A percentile compares a stretch with the other conserved stretches of the same genome.
Evolutionary conservation across 2,329 filamentous ascomycete species (phyloP).

Genomic region (Xylariaceae sp.): DNA sequence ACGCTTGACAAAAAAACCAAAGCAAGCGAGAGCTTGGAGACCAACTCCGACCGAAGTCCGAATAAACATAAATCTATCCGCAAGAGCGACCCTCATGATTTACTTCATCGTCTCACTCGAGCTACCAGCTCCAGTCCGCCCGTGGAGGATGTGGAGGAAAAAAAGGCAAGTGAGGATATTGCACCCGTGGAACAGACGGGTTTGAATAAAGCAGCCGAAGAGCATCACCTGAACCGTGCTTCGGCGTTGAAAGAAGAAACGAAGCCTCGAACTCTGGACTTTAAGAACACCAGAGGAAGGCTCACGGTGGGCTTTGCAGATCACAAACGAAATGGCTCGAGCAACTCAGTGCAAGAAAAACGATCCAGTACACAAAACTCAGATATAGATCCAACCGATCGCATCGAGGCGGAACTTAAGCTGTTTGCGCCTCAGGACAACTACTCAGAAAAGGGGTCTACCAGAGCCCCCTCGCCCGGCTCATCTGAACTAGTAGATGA

Average conservation of each 20-base stretch:
- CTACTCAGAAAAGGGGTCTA: constrained; percentile 53
- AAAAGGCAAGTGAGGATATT: constrained; percentile 14
- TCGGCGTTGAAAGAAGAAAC: constrained; percentile 19
- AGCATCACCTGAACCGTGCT: constrained; percentile 16
- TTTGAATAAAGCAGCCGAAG: constrained; percentile 11
- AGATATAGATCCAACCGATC: constrained; percentile 52
- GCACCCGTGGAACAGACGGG: constrained; percentile 5
- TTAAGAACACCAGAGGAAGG: constrained; percentile 28
- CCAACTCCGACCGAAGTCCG: not conserved
- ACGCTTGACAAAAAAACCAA: not conserved
- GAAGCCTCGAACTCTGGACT: constrained; percentile 19
- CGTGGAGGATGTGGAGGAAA: constrained; percentile 18
- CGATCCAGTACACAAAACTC: constrained; percentile 45
- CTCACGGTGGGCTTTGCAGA: constrained; percentile 46
- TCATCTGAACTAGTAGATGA: constrained; percentile 35
- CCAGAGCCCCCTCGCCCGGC: constrained; percentile 46
- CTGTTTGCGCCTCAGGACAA: constrained; percentile 54
- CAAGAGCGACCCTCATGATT: constrained; percentile 42
- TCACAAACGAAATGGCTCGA: constrained; percentile 40
- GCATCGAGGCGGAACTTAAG: constrained; percentile 53
- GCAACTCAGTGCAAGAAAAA: constrained; percentile 47
- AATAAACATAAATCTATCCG: constrained; percentile 16
- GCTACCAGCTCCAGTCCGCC: constrained; percentile 44
- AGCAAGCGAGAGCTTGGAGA: too few species aligned
- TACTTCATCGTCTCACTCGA: constrained; percentile 47